Base-by-base conservation (phyloP, 805 yeast genomes). In the Wickerhamomyces bovis region DNA sequence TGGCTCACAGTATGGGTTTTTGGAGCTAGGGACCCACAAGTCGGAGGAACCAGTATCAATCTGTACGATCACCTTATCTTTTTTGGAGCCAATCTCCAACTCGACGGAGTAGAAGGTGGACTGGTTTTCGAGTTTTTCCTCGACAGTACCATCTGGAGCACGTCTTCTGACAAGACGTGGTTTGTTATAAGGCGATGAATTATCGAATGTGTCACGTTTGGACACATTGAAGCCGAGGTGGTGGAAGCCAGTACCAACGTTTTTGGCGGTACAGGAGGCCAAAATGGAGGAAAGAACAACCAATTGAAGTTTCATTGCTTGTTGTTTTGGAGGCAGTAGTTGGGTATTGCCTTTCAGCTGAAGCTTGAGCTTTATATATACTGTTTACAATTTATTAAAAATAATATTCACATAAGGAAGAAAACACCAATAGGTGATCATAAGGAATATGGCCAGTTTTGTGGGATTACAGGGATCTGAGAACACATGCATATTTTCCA, bases 31-130 rank as follows among this genome's bases (percentile, higher is more conserved):
- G 20, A 83, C 77, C 87, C 88, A 83, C 20, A 85, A 64, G 60
- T 85, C 92, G 0, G 86, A 75, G 0, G 89, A 83, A 3, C 92
- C 94, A 1, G 90, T 85, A 57, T 85, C 94, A n/a, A 85, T 60
- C 35, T 81, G 61, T 9, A 83, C 78, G 10, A 68, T 69, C 6
- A 83, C 68, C n/a, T 67, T 61, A 55, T 83, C 83, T 1, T 69
- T 57, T 1, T 81, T 75, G 0, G 86, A 76, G 4, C 94, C 92
- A 19, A 85, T 59, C 21, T 62, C 54, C 28, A 78, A 49, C 6
- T 65, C 65, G 3, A 73, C 76, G 18, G 75, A 63, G 53, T 76
- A 78, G 51, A 76, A 78, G 7, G 69, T 61, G 13, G 57, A 50
- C 44, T 68, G 65, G 51, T 76, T 77, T 9, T 56, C 53, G 18